These are phyloP conservation scores for Fragaria nilgerrensis DNA, from an alignment of 306 rosid species.

Conservation along the genomic window DNA sequence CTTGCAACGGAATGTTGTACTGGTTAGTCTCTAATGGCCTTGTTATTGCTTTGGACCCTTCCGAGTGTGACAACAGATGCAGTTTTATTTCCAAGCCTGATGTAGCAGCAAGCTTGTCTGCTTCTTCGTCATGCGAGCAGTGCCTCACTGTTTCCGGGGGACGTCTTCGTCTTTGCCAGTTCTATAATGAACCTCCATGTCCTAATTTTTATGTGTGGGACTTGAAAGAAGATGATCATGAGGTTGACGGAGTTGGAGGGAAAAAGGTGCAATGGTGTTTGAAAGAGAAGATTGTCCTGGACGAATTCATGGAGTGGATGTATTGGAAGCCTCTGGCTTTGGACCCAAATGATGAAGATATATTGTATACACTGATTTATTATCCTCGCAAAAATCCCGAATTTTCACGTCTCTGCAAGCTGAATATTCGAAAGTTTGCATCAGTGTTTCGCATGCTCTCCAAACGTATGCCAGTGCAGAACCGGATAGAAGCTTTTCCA, in stretches of 20 bases:
- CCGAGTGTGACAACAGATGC: no score
- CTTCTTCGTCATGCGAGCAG: no score
- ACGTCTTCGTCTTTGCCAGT: neutral
- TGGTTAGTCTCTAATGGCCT: neutral
- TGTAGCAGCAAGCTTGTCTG: neutral
- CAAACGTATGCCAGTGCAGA: no score
- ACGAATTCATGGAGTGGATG: fast-evolving
- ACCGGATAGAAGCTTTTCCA: no score
- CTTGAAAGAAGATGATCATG: neutral
- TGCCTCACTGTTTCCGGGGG: neutral
- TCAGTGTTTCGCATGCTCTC: no score
- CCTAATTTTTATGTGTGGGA: neutral
- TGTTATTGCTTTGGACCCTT: no score
- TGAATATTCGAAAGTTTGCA: no score
- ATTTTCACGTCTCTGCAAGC: no score
- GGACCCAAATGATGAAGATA: neutral
- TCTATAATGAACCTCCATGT: no score
- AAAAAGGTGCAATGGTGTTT: neutral
- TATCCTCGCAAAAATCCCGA: no score
- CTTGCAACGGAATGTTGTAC: neutral
- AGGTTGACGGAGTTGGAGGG: neutral
- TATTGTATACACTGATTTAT: neutral
- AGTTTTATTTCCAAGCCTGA: neutral
- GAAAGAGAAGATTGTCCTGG: neutral
- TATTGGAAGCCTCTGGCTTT: neutral